Percentiles rank a stretch among this genome's conserved stretches.
These are phyloP conservation scores for Aspergillus sp. DNA, from an alignment of 2,329 filamentous ascomycete species.

Conservation along the genomic window DNA sequence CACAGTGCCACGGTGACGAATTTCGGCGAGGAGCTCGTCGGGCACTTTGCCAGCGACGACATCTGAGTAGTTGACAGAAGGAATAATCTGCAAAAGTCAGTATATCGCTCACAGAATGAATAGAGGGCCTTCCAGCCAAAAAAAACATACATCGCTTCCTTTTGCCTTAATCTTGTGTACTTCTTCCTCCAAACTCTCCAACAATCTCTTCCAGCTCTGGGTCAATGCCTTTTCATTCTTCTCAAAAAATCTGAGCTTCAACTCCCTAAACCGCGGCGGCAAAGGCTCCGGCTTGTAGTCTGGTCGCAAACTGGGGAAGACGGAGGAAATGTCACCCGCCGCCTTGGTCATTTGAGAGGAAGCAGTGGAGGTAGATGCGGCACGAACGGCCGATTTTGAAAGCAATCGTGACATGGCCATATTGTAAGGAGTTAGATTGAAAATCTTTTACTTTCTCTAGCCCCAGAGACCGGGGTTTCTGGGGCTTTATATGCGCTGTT, in stretches of 20 bases:
- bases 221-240: conserved; percentile 36
- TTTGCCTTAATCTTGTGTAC: conserved; percentile 35
- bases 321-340: conserved; percentile 44
- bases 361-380: conserved; percentile 26
- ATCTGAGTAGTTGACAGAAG: conserved; percentile 38
- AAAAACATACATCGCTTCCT: conserved; percentile 34
- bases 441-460: too few relatives aligned
- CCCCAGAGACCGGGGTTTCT: background rate
- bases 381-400: conserved; percentile 20
- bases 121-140: too few relatives aligned
- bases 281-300: conserved; percentile 39
- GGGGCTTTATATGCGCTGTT: conserved; percentile 11
- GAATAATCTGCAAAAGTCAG: conserved; percentile 29
- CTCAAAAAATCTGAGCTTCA: conserved; percentile 35
- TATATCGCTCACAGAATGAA: background rate
- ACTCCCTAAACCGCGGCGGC: conserved; percentile 36
- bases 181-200: conserved; percentile 35
- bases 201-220: conserved; percentile 39
- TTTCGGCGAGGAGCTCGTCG: conserved; percentile 40
- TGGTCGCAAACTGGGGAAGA: conserved; percentile 43
- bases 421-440: too few relatives aligned
- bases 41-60: conserved; percentile 33
- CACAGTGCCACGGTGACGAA: conserved; percentile 56
- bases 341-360: conserved; percentile 36
- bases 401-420: conserved; percentile 27